These are phyloP conservation scores for Vinca minor DNA, from an alignment of 257 asterid species.

Conservation along the genomic window DNA sequence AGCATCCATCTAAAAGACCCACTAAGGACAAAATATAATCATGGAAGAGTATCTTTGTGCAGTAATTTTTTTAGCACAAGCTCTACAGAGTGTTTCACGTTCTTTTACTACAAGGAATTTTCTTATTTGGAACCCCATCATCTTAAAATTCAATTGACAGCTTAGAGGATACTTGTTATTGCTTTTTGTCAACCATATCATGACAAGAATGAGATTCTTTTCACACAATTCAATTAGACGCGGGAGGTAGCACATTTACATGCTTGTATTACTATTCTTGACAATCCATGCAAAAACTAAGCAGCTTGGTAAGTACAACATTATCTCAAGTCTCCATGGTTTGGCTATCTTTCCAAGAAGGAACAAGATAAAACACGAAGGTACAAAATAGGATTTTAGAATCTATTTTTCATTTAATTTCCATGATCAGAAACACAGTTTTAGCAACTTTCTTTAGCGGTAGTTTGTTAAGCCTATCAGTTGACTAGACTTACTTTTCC, in stretches of 20 bases:
- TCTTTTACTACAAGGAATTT: not conserved
- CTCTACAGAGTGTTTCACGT: not conserved
- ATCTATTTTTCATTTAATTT: not conserved
- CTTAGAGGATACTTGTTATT: not conserved
- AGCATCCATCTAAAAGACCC: not conserved
- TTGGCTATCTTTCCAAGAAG: not conserved
- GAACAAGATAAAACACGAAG: not conserved
- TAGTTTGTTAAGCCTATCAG: too few relatives aligned
- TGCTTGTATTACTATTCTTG: not conserved
- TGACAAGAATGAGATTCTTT: too few relatives aligned
- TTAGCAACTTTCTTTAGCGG: not conserved
- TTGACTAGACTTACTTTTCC: constrained; percentile 48
- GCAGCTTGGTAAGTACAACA: not conserved
- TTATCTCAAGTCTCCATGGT: not conserved
- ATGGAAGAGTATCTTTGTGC: too few relatives aligned
- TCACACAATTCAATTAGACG: not conserved
- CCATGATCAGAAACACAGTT: not conserved
- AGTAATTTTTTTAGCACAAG: not conserved
- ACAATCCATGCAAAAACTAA: not conserved
- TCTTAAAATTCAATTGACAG: not conserved
- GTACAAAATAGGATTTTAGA: not conserved
- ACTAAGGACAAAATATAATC: too few relatives aligned
- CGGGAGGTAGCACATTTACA: not conserved
- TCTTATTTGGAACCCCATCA: not conserved
- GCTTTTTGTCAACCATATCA: not conserved